Conservation (phyloP, 495 filamentous ascomycete species). For the Penicillium canariense region DNA sequence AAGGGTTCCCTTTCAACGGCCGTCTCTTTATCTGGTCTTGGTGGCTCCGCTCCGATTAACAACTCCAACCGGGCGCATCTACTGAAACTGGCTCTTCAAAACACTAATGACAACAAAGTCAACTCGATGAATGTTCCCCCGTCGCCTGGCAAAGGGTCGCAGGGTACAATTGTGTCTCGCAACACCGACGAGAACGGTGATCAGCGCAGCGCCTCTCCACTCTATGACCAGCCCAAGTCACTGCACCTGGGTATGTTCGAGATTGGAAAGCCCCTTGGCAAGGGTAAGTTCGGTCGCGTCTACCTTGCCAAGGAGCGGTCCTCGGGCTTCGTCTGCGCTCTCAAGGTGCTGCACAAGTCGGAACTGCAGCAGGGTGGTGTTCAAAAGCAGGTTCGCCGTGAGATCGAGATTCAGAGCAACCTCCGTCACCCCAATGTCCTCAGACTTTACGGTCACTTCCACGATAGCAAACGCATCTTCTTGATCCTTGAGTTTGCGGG, state of each 20-base stretch:
- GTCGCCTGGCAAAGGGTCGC: constrained; percentile 35
- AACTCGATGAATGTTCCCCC: constrained; percentile 43
- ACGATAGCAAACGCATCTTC: constrained; percentile 94
- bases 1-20: constrained; percentile 49
- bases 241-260: constrained; percentile 99
- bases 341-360: constrained; percentile 95
- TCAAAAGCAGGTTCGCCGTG: constrained; percentile 94
- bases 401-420: constrained; percentile 98
- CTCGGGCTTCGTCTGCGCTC: constrained; percentile 88
- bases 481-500: constrained; percentile 95
- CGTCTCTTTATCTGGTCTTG: constrained; percentile 52
- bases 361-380: constrained; percentile 90
- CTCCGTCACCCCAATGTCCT: constrained; percentile 95
- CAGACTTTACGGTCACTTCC: constrained; percentile 91
- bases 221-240: constrained; percentile 68
- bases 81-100: constrained; percentile 79
- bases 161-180: constrained; percentile 41
- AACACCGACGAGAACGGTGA: constrained; percentile 55
- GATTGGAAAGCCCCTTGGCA: constrained; percentile 91
- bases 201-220: constrained; percentile 51
- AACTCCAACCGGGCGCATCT: constrained; percentile 66
- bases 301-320: constrained; percentile 91
- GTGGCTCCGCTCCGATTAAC: constrained; percentile 47
- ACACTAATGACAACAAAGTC: constrained; percentile 57
- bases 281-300: constrained; percentile 96